Evolutionary conservation across 2,329 filamentous ascomycete species (phyloP).

Genomic region (Pyrenochaeta sp.): DNA sequence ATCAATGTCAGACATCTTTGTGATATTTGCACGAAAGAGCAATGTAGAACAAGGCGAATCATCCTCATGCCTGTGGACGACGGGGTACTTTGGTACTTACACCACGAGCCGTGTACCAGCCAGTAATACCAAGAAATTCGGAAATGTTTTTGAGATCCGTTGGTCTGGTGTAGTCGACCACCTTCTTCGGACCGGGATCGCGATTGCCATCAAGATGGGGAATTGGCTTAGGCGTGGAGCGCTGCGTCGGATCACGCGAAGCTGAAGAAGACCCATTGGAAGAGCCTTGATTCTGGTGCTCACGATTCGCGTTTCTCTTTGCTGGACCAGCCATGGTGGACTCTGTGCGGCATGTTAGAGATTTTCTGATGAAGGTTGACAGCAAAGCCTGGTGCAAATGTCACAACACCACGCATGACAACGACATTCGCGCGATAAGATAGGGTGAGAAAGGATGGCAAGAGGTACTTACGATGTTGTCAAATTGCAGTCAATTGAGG

Average conservation of each 20-base stretch:
- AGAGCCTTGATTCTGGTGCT: conserved; percentile 38
- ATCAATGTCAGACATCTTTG: conserved; percentile 23
- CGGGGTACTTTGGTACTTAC: no score
- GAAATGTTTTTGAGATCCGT: conserved; percentile 47
- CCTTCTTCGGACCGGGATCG: conserved; percentile 28
- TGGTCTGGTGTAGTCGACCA: conserved; percentile 34
- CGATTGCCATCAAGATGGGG: conserved; percentile 47
- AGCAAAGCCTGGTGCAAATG: background rate
- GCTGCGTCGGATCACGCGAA: conserved; percentile 35
- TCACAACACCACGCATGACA: background rate
- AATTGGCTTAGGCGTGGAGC: conserved; percentile 38
- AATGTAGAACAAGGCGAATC: no score
- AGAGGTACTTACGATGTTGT: conserved; percentile 23
- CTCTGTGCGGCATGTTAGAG: conserved; percentile 29
- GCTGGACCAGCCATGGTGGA: conserved; percentile 48
- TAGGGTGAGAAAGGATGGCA: background rate
- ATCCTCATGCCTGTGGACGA: no score
- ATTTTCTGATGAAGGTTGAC: conserved; percentile 6
- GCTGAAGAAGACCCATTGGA: conserved; percentile 34
- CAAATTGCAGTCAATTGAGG: conserved; percentile 8
- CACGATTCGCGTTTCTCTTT: conserved; percentile 44
- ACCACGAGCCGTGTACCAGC: conserved; percentile 48
- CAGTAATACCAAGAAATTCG: conserved; percentile 45
- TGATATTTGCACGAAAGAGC: conserved; percentile 1
- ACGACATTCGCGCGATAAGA: background rate